phyloP scores from a whole-genome alignment of 2,329 filamentous ascomycete species.

The Cordyceps pruinosa region DNA sequence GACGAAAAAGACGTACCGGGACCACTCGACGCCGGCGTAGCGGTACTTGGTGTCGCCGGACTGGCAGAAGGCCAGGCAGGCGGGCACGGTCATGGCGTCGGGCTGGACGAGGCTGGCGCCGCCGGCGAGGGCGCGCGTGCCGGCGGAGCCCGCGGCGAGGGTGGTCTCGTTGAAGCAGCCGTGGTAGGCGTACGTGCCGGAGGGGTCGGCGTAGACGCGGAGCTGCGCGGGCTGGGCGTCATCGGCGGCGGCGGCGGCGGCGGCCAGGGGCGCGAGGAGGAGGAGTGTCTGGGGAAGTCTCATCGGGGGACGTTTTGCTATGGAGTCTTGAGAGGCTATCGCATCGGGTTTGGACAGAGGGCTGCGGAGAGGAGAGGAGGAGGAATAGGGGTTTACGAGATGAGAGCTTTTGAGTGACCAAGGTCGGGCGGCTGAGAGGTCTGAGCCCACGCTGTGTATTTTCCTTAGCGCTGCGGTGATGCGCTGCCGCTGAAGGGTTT shows the following conservation, averaged over 20 bases:
- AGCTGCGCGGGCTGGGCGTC: constrained; percentile 12
- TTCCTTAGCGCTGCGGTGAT: too few species aligned
- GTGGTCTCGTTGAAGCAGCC: constrained; percentile 55
- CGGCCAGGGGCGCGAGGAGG: not conserved
- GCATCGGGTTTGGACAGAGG: not conserved
- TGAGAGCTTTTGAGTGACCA: too few species aligned
- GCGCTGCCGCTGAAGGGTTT: too few species aligned
- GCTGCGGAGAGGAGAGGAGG: too few species aligned
- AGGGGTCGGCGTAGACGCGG: constrained; percentile 28
- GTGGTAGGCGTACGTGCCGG: constrained; percentile 39
- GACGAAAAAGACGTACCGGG: constrained; percentile 27
- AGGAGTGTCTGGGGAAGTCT: not conserved
- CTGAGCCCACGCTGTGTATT: too few species aligned
- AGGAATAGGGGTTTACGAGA: too few species aligned
- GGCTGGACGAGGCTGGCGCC: constrained; percentile 33
- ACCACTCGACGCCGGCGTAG: constrained; percentile 50
- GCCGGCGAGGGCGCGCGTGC: constrained; percentile 40
- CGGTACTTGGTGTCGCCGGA: constrained; percentile 31
- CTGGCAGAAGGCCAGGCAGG: constrained; percentile 47
- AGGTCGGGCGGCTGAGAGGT: too few species aligned
- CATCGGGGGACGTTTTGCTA: not conserved
- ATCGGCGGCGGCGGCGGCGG: not conserved
- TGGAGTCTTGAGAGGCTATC: not conserved
- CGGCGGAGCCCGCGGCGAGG: constrained; percentile 33
- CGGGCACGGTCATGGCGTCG: constrained; percentile 44